Conservation (phyloP, 2,329 filamentous ascomycete genomes). For the Niveomyces coronatus region DNA sequence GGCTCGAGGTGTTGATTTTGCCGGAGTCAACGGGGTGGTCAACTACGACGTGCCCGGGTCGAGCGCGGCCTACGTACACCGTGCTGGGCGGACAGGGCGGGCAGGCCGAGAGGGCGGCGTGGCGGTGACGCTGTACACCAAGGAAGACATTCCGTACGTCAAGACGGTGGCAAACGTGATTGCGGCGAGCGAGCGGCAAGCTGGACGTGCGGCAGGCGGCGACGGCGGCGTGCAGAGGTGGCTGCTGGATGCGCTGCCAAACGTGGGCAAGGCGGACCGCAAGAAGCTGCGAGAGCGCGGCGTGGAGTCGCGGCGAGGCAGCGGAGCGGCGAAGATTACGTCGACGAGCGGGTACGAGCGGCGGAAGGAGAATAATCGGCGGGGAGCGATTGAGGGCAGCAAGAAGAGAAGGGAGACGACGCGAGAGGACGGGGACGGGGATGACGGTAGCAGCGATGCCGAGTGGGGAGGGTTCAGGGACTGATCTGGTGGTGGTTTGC, state of each 20-base stretch:
- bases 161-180: slow-evolving; percentile 94
- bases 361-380: slow-evolving; percentile 54
- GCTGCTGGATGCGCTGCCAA: slow-evolving; percentile 79
- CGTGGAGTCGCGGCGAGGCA: slow-evolving; percentile 56
- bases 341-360: slow-evolving; percentile 71
- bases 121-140: slow-evolving; percentile 89
- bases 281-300: slow-evolving; percentile 74
- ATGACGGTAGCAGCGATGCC: slow-evolving; percentile 20
- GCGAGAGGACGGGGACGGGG: slow-evolving; percentile 17
- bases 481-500: slow-evolving; percentile 15
- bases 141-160: slow-evolving; percentile 82
- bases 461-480: slow-evolving; percentile 42
- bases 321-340: slow-evolving; percentile 56
- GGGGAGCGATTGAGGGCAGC: slow-evolving; percentile 51
- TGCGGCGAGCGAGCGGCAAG: slow-evolving; percentile 65
- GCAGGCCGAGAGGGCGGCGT: slow-evolving; percentile 81
- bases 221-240: slow-evolving; percentile 64
- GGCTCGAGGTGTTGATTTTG: slow-evolving; percentile 86
- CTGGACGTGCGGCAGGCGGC: slow-evolving; percentile 38
- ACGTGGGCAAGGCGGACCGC: slow-evolving; percentile 72
- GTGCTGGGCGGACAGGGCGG: slow-evolving; percentile 81
- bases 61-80: slow-evolving; percentile 83
- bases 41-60: slow-evolving; percentile 97
- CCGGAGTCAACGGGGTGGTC: slow-evolving; percentile 88
- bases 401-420: slow-evolving; percentile 42